Evolutionary conservation across 805 yeast genomes (phyloP), one percentile per base, ranked within the genome.

Genomic region (Saccharomycopsis selenospora): DNA sequence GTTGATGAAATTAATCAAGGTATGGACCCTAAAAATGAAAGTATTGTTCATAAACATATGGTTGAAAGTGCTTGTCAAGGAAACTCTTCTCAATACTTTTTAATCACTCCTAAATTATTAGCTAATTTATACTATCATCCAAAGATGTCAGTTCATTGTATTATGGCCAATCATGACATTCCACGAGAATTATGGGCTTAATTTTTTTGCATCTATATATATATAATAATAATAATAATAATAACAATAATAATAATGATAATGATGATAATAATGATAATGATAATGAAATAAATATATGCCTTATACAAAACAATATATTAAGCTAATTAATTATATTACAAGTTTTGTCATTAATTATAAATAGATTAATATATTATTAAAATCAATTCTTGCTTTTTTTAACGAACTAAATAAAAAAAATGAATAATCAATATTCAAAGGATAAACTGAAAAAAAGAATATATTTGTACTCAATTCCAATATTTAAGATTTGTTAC

Each of bases 1-100:
- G 96, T 93, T 5, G 99, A 93, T 66, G 99, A 93, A 69, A 95
- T 93, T 54, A 93, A 93, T 62, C 99, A 93, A 67, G 99, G 99
- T 56, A 90, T 93, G 98, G 99, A 93, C 66, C 85, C 95, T 10
- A 77, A 77, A 52, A 93, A 93, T 60, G 99, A 93, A 64, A 77
- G 90, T 53, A 72, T 78, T 67, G 90, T 93, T 2, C 96, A 91
- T 61, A 76, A 77, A 53, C 77, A 86, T 53, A 80, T 93, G 73
- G 96, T 91, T 1, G 80, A 84, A 48, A 80, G 84, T 42, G 91
- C 97, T 0, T 86, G 96, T 60, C 66, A 67, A 3, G 52, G 57
- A 2, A 57, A 72, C 53, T 63, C 76, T 0, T 79, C 95, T 2
- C 99, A 93, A 60, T 91, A 89, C 61, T 89, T 93, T 60, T 70